Evolutionary conservation across 164 flowering plant species (phyloP).

Genomic region (Akebia trifoliata): DNA sequence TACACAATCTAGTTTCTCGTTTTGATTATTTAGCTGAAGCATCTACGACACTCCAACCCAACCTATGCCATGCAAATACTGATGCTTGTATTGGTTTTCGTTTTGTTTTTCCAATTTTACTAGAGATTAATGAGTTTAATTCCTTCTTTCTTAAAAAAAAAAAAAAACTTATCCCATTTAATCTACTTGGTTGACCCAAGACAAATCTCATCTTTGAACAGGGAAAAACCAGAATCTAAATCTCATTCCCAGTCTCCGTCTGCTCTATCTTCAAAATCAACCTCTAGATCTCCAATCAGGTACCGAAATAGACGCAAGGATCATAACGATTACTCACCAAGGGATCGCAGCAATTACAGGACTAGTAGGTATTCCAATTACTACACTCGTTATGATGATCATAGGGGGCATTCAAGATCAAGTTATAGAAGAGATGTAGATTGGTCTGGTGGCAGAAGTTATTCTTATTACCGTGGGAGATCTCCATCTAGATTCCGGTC

Average conservation of each 20-base stretch:
- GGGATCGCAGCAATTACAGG: conserved; percentile 4
- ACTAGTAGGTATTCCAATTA: conserved; percentile 6
- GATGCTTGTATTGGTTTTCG: neutral
- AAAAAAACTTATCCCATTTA: neutral
- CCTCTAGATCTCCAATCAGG: conserved; percentile 14
- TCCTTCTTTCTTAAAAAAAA: no score
- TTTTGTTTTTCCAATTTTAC: neutral
- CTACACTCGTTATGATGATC: conserved; percentile 6
- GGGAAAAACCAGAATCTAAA: conserved; percentile 15
- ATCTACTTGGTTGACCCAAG: neutral
- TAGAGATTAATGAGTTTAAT: no score
- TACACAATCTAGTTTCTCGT: neutral
- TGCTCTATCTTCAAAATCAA: conserved; percentile 18
- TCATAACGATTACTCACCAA: conserved; percentile 12
- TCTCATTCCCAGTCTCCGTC: conserved; percentile 11
- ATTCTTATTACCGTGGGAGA: conserved; percentile 6
- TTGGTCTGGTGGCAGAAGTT: conserved; percentile 10
- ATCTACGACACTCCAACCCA: neutral
- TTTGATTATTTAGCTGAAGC: neutral
- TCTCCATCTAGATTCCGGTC: conserved; percentile 8
- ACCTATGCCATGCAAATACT: no score
- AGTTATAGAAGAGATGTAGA: conserved; percentile 15
- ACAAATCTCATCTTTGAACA: conserved; percentile 8
- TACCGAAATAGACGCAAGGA: conserved; percentile 8
- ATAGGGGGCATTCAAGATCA: conserved; percentile 9